These are phyloP conservation scores for Termitomyces sp. DNA, from an alignment of 768 basidiomycete species.

Conservation along the genomic window DNA sequence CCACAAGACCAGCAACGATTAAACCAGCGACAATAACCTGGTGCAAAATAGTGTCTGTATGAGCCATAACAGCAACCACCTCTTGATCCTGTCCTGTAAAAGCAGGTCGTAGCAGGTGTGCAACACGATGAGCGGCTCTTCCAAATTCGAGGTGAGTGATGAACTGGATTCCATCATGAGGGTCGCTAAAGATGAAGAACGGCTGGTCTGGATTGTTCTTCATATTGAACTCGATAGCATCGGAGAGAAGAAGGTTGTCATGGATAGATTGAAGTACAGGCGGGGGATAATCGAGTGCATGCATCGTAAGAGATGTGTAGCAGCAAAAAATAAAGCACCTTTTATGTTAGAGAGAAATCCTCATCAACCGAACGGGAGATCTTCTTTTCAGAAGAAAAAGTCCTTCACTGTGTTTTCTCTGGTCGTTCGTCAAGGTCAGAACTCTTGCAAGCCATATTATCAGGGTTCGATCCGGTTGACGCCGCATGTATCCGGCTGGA, in stretches of 20 bases:
- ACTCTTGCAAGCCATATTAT: too few species aligned
- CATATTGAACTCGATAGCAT: conserved; percentile 5
- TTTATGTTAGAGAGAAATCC: too few species aligned
- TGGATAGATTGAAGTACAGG: neutral
- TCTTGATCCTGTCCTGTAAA: conserved; percentile 18
- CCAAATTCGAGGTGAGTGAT: conserved; percentile 35
- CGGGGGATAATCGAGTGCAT: neutral
- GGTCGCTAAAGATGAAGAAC: conserved; percentile 15
- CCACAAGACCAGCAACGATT: conserved; percentile 19
- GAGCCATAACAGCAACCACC: conserved; percentile 26
- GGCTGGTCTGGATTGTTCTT: conserved; percentile 5
- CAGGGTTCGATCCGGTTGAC: too few species aligned
- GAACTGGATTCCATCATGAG: conserved; percentile 10
- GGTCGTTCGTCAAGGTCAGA: too few species aligned
- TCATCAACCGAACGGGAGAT: too few species aligned
- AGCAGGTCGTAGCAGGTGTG: conserved; percentile 28
- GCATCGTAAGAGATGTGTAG: neutral
- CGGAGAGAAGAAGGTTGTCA: too few species aligned
- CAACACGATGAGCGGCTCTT: conserved; percentile 33
- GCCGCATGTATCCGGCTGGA: too few species aligned
- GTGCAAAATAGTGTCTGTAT: conserved; percentile 27
- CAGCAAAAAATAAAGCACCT: too few species aligned
- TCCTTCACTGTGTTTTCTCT: too few species aligned
- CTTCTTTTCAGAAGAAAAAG: too few species aligned
- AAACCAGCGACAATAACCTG: conserved; percentile 30